A percentile compares a stretch with the other conserved stretches of the same genome.
Evolutionary conservation across 768 basidiomycete species (phyloP).

Genomic region (Pleurotus ostreatus): DNA sequence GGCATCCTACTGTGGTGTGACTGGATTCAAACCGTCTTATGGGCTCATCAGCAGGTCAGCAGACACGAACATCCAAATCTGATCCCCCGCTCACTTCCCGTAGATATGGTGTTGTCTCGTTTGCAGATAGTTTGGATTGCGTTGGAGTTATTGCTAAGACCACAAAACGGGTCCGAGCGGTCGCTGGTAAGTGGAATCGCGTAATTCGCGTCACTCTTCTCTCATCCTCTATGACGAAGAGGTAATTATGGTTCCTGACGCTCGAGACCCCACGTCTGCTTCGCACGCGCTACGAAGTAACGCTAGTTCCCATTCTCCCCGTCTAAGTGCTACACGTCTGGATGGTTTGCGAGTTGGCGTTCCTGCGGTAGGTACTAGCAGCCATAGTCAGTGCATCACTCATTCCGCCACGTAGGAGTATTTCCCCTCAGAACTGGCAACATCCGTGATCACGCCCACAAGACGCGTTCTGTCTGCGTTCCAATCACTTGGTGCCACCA

Average conservation of each 20-base stretch:
- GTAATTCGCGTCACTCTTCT: not conserved
- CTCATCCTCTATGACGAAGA: conserved; percentile 17
- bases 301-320: conserved; percentile 11
- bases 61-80: no score
- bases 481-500: conserved; percentile 51
- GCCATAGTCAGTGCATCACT: not conserved
- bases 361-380: conserved; percentile 49
- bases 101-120: conserved; percentile 90
- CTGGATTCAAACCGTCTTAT: conserved; percentile 93
- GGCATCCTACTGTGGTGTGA: conserved; percentile 89
- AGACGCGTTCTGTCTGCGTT: conserved; percentile 39
- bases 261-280: conserved; percentile 72
- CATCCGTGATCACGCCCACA: conserved; percentile 38
- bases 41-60: conserved; percentile 81
- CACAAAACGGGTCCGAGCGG: conserved; percentile 40
- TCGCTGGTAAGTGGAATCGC: conserved; percentile 57
- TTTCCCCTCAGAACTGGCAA: conserved; percentile 66
- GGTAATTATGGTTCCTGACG: conserved; percentile 54
- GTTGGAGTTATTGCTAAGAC: conserved; percentile 75
- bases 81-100: not conserved
- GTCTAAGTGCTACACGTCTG: not conserved
- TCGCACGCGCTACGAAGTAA: conserved; percentile 29
- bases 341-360: conserved; percentile 66
- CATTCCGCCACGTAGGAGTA: conserved; percentile 54
- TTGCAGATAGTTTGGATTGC: conserved; percentile 93